Percentiles rank a stretch among this genome's conserved stretches.
Evolutionary conservation across 352 stramenopile species (phyloP).

Genomic region (Globisporangium spiculum): DNA sequence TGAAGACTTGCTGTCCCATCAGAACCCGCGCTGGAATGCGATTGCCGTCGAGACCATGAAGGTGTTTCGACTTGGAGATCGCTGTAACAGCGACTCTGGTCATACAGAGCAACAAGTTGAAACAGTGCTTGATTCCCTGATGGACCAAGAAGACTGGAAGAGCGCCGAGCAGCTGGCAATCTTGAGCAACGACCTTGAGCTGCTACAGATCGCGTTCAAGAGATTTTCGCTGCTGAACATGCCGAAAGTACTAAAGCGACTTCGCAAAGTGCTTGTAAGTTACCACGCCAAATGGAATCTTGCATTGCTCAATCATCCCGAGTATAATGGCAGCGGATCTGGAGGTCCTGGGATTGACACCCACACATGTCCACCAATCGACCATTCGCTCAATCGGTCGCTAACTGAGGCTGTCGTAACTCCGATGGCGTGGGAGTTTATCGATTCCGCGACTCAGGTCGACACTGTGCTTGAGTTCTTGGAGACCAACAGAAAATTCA

Average conservation of each 20-base stretch:
- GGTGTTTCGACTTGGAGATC: conserved; percentile 24
- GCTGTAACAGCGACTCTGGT: neutral
- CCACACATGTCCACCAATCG: conserved; percentile 9
- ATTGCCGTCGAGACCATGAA: conserved; percentile 49
- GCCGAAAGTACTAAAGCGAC: conserved; percentile 54
- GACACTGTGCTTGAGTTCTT: conserved; percentile 25
- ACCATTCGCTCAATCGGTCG: conserved; percentile 29
- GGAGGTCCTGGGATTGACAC: neutral
- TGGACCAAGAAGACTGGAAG: conserved; percentile 46
- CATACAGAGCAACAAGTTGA: conserved; percentile 4
- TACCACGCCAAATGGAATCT: neutral
- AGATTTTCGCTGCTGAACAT: conserved; percentile 33
- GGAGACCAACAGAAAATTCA: neutral
- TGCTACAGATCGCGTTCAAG: conserved; percentile 33
- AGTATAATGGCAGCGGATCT: neutral
- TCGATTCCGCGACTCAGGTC: conserved; percentile 25
- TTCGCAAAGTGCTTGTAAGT: conserved; percentile 27
- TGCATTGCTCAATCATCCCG: neutral
- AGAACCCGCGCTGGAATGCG: conserved; percentile 36
- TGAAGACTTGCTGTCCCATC: conserved; percentile 26
- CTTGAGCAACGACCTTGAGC: conserved; percentile 19
- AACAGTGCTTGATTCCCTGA: conserved; percentile 27
- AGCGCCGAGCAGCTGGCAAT: conserved; percentile 37
- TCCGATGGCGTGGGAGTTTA: conserved; percentile 32
- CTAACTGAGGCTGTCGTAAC: neutral